Base-by-base conservation (phyloP, 2,329 filamentous ascomycete species). In the Sporothrix brasiliensis region DNA sequence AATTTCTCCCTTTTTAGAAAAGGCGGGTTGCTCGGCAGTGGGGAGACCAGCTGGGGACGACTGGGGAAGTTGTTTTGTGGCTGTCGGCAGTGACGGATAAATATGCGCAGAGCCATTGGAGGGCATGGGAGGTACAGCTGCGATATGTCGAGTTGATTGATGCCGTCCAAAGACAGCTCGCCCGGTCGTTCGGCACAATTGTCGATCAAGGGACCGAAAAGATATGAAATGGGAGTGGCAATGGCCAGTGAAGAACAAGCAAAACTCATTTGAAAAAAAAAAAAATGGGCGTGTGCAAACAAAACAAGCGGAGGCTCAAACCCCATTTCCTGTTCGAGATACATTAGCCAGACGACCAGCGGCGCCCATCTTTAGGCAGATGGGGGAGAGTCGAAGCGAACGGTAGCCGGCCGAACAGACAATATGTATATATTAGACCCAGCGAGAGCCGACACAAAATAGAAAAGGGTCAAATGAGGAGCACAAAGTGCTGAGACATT, bases 311-410 rank as follows among this genome's bases (percentile, higher is more conserved):
- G 69, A 67, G 69, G 44, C 16, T 27, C 19, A 52, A 53, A 7
- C 5, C 53, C 69, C 60, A 39, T 70, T 68, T 56, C 63, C 69
- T 41, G 69, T 70, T 70, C 63, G 63, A 70, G 69, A 68, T 70
- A 63, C 61, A 70, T 70, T 68, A 68, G n/a, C 69, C 69, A 70
- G 61, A 63, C 58, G 21, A 63, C 39, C n/a, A 44, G 21, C n/a
- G 24, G 39, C 27, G 34, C 44, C 61, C 24, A 67, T 16, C 52
- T 67, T 70, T 67, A 70, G 69, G 53, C 69, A 68, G 69, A 70
- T 63, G 16, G 44, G 47, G 30, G 41, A 5, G 21, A 44, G 54
- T 56, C 41, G 50, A 61, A 39, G 52, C 53, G 66, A 68, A 44
- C 24, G 67, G 41, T 16, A 49, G 21, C 67, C 56, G 27, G 67